Conservation (phyloP, 129 eudicot genomes). For the Tagetes erecta region DNA sequence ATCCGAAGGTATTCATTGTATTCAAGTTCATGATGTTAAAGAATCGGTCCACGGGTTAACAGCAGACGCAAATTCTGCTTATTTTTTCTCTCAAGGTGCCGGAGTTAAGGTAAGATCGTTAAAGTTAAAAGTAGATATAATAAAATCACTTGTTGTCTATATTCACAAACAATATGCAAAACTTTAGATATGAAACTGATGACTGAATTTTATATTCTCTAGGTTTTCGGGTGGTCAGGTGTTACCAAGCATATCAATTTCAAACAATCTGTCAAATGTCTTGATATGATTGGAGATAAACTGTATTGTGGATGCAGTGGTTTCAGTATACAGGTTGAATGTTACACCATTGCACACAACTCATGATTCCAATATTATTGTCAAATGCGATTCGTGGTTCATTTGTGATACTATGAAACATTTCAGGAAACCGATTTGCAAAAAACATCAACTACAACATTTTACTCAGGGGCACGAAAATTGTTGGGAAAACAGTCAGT, state of each 20-base stretch:
- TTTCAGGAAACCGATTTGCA: slow-evolving; percentile 70
- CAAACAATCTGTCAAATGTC: slow-evolving; percentile 68
- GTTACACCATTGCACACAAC: not conserved
- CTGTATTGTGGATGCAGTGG: slow-evolving; percentile 79
- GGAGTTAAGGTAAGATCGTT: slow-evolving; percentile 61
- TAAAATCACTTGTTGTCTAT: not conserved
- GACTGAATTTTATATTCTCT: slow-evolving; percentile 19
- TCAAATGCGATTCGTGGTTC: not conserved
- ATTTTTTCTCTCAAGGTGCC: slow-evolving; percentile 62
- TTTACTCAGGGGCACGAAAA: slow-evolving; percentile 69
- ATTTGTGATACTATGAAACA: slow-evolving; percentile 1
- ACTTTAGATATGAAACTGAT: not conserved
- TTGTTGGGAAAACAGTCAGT: slow-evolving; percentile 72
- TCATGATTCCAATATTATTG: not conserved
- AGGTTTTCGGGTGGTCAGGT: slow-evolving; percentile 80
- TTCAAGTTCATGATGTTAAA: slow-evolving; percentile 77
- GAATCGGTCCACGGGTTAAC: slow-evolving; percentile 56
- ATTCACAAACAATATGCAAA: not conserved
- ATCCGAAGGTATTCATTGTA: slow-evolving; percentile 69
- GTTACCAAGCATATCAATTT: slow-evolving; percentile 55
- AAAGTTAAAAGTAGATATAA: not conserved
- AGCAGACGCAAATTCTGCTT: slow-evolving; percentile 59
- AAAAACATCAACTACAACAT: slow-evolving; percentile 47
- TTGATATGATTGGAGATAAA: slow-evolving; percentile 53
- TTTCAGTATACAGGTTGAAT: slow-evolving; percentile 61